Base-by-base conservation (phyloP, 148 eudicot species). In the Camellia japonica region DNA sequence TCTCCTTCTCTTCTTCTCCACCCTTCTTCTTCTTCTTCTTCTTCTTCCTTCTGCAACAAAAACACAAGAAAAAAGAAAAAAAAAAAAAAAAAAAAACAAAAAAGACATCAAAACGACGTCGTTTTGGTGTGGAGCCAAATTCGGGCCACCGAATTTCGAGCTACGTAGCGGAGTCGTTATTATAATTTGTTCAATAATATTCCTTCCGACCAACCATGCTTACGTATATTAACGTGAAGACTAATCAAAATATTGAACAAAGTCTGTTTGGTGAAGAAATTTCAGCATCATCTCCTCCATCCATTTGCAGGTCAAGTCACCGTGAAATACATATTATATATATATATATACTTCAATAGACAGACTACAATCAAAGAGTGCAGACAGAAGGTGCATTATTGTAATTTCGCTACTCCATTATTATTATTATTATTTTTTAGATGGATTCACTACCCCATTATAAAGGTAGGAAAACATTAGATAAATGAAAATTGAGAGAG, bases 201-300 rank as follows among this genome's bases (percentile, higher is more conserved):
- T 71, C 55, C 56, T 78, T 20, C 78, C 78, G 69, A 82, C 78
- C 74, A 68, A 82, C 78, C 46, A 64, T 73, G 81, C 38, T 30
- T 30, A 30, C 38, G 38, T 30, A 49, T 71, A 63, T 72, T 52
- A 44, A 61, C 49, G 23, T 38, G 9, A 19, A 78, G 75, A 65
- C 68, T 56, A 56, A 78, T 73, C 43, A 72, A 30, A 30, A n/a
- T 63, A 5, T 61, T 79, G 41, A 80, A 62, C 13, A 60, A 51
- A 11, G 49, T 13, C 71, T 38, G 15, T 15, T 6, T 30, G 8
- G 23, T 9, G 30, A 56, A 42, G 64, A 78, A 78, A 56, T 78
- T 68, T 43, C 62, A 10, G 12, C 61, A 66, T 49, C 49, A 13
- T 14, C 61, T 7, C 47, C 30, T 12, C 44, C 80, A 55, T 56